Evolutionary conservation across 306 rosid genomes (phyloP).

Genomic region (Clitoria ternatea): DNA sequence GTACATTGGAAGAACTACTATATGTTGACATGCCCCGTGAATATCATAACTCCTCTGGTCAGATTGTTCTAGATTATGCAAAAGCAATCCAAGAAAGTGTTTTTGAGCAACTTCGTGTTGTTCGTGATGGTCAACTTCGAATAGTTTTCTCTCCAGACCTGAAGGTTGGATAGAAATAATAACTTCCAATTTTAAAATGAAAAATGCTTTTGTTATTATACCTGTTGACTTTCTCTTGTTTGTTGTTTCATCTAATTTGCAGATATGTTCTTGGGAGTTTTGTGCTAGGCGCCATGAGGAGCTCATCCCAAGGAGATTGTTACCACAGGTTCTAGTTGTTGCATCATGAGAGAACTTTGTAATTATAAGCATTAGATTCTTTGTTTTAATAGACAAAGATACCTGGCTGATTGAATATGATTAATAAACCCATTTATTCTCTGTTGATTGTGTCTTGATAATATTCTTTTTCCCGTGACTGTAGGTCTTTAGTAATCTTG

Average conservation of each 20-base stretch:
- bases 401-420: constrained; percentile 6
- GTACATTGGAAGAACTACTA: constrained; percentile 96
- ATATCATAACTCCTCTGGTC: constrained; percentile 90
- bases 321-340: constrained; percentile 75
- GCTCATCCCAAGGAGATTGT: constrained; percentile 90
- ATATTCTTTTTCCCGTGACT: background rate
- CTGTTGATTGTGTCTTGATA: background rate
- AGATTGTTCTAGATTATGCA: constrained; percentile 93
- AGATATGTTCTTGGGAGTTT: constrained; percentile 99
- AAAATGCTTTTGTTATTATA: background rate
- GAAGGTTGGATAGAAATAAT: constrained; percentile 49
- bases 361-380: background rate
- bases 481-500: background rate
- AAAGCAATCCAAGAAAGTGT: constrained; percentile 99
- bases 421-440: background rate
- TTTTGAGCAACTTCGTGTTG: constrained; percentile 98
- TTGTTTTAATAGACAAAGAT: constrained; percentile 5
- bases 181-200: background rate
- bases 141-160: constrained; percentile 89
- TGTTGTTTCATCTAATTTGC: constrained; percentile 23
- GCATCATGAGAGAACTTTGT: constrained; percentile 14
- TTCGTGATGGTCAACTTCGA: constrained; percentile 97
- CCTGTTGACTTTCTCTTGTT: constrained; percentile 10
- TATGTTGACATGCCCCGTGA: constrained; percentile 99
- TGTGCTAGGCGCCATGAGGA: constrained; percentile 99